phyloP scores from a whole-genome alignment of 2,329 filamentous ascomycete genomes.

The Venturia asperata region DNA sequence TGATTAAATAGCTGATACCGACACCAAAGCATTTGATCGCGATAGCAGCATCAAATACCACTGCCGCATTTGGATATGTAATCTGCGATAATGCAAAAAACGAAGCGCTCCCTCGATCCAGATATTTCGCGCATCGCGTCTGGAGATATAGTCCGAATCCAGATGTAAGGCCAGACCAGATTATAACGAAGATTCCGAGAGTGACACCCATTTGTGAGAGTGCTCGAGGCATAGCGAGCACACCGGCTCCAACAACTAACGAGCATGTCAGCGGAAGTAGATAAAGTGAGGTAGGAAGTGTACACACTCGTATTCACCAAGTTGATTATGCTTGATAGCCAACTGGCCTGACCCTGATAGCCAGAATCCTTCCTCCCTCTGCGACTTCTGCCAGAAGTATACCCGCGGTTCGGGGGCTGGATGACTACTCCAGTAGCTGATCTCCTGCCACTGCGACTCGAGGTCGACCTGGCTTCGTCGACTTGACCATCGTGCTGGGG shows the following conservation, averaged over 20 bases:
- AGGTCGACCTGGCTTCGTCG: not conserved
- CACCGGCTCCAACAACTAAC: slow-evolving; percentile 83
- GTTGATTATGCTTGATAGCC: slow-evolving; percentile 88
- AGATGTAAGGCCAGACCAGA: slow-evolving; percentile 85
- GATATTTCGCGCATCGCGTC: slow-evolving; percentile 82
- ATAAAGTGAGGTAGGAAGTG: not conserved
- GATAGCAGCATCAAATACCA: slow-evolving; percentile 92
- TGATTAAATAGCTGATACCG: slow-evolving; percentile 94
- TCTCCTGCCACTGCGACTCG: slow-evolving; percentile 6
- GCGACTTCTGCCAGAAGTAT: slow-evolving; percentile 3
- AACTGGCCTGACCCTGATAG: slow-evolving; percentile 67
- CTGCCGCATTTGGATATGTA: slow-evolving; percentile 91
- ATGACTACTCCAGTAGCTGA: slow-evolving; percentile 2
- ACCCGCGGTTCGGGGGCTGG: not conserved
- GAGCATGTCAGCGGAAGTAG: not conserved
- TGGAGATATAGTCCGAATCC: slow-evolving; percentile 95
- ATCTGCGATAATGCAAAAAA: slow-evolving; percentile 97
- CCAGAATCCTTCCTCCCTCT: slow-evolving; percentile 59
- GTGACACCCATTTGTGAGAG: slow-evolving; percentile 93
- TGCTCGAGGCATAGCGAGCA: slow-evolving; percentile 90
- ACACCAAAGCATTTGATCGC: slow-evolving; percentile 98
- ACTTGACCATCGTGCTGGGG: slow-evolving; percentile 6
- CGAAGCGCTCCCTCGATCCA: slow-evolving; percentile 79
- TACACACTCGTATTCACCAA: slow-evolving; percentile 84
- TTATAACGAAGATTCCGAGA: slow-evolving; percentile 72